phyloP scores from a whole-genome alignment of 805 yeast genomes.

The Saturnispora saitoi region DNA sequence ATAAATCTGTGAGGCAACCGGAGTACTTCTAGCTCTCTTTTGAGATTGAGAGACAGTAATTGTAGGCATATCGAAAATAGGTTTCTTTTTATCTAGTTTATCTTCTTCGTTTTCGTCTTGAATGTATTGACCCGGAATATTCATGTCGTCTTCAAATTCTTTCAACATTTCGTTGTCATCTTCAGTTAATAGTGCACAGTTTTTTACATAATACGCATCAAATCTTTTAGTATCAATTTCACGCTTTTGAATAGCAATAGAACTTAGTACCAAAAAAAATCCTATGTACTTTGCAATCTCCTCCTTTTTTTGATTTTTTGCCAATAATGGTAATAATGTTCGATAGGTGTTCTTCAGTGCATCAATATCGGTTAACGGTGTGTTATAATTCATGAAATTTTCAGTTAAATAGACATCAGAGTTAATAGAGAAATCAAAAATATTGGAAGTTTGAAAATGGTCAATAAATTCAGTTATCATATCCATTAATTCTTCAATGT shows the following conservation, averaged over 20 bases:
- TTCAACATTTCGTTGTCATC: conserved; percentile 8
- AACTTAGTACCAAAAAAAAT: conserved; percentile 9
- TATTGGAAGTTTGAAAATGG: conserved; percentile 4
- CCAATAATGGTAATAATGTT: not conserved
- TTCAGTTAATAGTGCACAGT: not conserved
- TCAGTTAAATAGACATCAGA: conserved; percentile 2
- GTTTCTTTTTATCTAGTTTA: conserved; percentile 3
- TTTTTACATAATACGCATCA: conserved; percentile 1
- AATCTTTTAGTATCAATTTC: not conserved
- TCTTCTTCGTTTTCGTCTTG: conserved; percentile 4
- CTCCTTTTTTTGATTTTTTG: not conserved
- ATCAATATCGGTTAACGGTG: conserved; percentile 1
- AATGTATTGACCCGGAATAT: conserved; percentile 8
- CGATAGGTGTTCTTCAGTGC: not conserved
- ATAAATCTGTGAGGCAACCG: conserved; percentile 4
- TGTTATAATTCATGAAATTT: not conserved
- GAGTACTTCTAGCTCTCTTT: not conserved
- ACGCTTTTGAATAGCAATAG: conserved; percentile 5
- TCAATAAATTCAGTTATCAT: conserved; percentile 7
- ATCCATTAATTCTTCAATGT: conserved; percentile 2
- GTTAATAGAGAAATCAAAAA: conserved; percentile 4
- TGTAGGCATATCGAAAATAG: not conserved
- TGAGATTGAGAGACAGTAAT: conserved; percentile 3
- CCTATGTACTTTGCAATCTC: conserved; percentile 2
- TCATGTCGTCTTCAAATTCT: conserved; percentile 12